Conservation (phyloP, 2,329 filamentous ascomycete species). For the Mycosphaerella arachidis region DNA sequence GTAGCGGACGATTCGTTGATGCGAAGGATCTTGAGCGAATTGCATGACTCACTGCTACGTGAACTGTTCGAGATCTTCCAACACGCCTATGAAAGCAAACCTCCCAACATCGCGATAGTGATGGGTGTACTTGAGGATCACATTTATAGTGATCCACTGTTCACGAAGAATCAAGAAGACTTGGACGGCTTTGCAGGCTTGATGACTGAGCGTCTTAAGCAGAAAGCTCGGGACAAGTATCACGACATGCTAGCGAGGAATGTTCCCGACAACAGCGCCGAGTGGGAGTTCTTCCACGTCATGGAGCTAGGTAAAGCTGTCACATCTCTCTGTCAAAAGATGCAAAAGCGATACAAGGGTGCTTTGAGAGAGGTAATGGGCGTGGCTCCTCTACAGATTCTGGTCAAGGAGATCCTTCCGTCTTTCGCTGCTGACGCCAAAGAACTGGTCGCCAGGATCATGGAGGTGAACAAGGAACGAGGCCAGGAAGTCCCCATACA, state of each 20-base stretch:
- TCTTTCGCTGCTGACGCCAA: constrained; percentile 85
- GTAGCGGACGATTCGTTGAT: constrained; percentile 54
- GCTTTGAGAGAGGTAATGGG: constrained; percentile 72
- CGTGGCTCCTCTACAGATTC: constrained; percentile 61
- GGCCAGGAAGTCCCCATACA: constrained; percentile 76
- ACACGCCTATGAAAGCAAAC: constrained; percentile 83
- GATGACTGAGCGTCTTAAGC: constrained; percentile 66
- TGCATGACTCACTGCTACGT: constrained; percentile 78
- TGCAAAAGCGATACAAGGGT: constrained; percentile 91
- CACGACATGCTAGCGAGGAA: constrained; percentile 71
- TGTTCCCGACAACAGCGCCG: constrained; percentile 71
- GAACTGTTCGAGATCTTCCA: constrained; percentile 86
- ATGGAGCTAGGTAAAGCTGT: constrained; percentile 84
- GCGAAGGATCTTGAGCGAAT: constrained; percentile 65
- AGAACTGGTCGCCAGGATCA: constrained; percentile 76
- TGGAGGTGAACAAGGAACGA: constrained; percentile 65
- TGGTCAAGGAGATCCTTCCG: constrained; percentile 80
- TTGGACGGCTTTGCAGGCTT: constrained; percentile 66
- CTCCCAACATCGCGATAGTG: constrained; percentile 71
- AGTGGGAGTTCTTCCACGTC: constrained; percentile 88
- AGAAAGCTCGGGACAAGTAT: constrained; percentile 76
- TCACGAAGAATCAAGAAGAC: constrained; percentile 66
- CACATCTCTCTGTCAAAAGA: constrained; percentile 77
- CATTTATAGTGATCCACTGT: constrained; percentile 72
- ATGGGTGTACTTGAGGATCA: constrained; percentile 79